A percentile compares a stretch with the other conserved stretches of the same genome.
Evolutionary conservation across 495 filamentous ascomycete genomes (phyloP).

Genomic region (Penicillium salamii): DNA sequence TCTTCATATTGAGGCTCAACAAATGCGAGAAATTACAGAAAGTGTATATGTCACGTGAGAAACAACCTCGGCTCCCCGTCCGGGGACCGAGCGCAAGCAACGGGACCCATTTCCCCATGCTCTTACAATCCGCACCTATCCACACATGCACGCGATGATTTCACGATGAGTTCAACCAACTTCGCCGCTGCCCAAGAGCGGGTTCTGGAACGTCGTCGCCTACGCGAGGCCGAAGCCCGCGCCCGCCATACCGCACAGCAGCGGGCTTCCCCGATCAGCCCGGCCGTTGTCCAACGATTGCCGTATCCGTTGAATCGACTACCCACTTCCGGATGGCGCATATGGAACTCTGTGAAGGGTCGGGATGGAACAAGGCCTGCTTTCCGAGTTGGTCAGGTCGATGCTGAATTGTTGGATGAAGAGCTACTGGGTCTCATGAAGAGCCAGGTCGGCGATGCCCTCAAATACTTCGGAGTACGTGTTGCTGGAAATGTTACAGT

Average conservation of each 20-base stretch:
- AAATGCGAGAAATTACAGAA: background rate
- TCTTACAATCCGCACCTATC: constrained; percentile 1
- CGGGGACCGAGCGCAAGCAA: constrained; percentile 31
- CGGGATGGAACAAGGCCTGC: constrained; percentile 77
- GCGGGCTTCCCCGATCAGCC: constrained; percentile 55
- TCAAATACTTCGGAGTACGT: constrained; percentile 77
- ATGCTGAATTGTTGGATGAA: constrained; percentile 93
- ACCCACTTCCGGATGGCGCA: constrained; percentile 50
- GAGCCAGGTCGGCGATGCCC: constrained; percentile 80
- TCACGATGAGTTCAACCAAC: constrained; percentile 67
- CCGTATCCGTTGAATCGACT: constrained; percentile 64
- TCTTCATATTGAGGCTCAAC: background rate
- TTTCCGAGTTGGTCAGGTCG: constrained; percentile 93
- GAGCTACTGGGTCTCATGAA: constrained; percentile 84
- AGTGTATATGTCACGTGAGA: background rate
- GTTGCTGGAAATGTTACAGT: background rate
- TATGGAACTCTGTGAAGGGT: constrained; percentile 71
- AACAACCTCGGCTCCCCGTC: constrained; percentile 32
- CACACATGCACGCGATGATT: constrained; percentile 30
- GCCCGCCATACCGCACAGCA: constrained; percentile 54
- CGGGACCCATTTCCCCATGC: constrained; percentile 12
- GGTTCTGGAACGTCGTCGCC: constrained; percentile 71
- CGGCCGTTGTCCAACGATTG: constrained; percentile 50
- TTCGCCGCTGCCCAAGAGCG: constrained; percentile 86
- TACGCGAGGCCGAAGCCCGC: constrained; percentile 61